These are phyloP conservation scores for Phaeosphaeria sp. DNA, from an alignment of 2,329 filamentous ascomycete genomes.

Conservation along the genomic window DNA sequence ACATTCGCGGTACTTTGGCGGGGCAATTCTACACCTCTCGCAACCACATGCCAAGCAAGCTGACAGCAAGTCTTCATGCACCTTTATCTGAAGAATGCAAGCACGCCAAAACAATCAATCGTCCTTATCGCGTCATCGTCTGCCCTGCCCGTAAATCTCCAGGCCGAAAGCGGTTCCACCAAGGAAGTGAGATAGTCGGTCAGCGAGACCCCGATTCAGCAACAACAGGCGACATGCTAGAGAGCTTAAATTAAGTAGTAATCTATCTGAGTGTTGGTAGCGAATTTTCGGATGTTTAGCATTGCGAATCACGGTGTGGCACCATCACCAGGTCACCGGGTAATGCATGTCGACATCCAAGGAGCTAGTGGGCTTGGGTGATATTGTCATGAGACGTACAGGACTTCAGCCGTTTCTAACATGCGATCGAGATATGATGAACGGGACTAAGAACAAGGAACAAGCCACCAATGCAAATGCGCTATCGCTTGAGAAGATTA, in stretches of 20 bases:
- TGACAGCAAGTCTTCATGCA: slow-evolving; percentile 24
- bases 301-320: background rate
- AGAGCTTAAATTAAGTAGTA: slow-evolving; percentile 9
- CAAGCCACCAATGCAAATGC: background rate
- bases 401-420: slow-evolving; percentile 1
- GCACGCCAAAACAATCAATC: background rate
- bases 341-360: slow-evolving; percentile 3
- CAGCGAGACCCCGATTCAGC: background rate
- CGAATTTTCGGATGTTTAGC: background rate
- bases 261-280: slow-evolving; percentile 13
- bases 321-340: slow-evolving; percentile 17
- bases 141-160: background rate
- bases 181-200: background rate
- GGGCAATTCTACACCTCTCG: slow-evolving; percentile 18
- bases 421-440: slow-evolving; percentile 4
- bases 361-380: slow-evolving; percentile 4
- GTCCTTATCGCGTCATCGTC: slow-evolving; percentile 6
- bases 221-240: slow-evolving; percentile 10
- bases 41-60: slow-evolving; percentile 15
- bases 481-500: background rate
- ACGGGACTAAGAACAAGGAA: background rate
- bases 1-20: slow-evolving; percentile 15
- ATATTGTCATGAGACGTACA: slow-evolving; percentile 13
- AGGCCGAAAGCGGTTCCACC: background rate
- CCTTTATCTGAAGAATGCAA: slow-evolving; percentile 25